A percentile compares a stretch with the other conserved stretches of the same genome.
Evolutionary conservation across 768 basidiomycete genomes (phyloP).

Genomic region (Coprinopsis marcescibilis): DNA sequence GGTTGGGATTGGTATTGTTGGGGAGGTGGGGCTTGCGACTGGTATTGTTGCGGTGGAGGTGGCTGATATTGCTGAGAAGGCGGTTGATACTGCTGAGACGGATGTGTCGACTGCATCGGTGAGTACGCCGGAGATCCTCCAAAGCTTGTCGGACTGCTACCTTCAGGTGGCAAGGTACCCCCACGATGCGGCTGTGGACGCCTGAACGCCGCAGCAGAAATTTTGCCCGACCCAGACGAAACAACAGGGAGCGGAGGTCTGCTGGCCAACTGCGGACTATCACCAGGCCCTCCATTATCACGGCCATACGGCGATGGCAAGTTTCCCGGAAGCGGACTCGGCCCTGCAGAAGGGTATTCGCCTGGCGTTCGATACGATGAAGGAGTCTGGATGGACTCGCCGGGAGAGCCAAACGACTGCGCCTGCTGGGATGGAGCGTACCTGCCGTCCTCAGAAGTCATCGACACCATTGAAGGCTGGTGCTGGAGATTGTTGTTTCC

Average conservation of each 20-base stretch:
- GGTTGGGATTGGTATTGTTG: neutral
- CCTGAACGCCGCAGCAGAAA: conserved; percentile 72
- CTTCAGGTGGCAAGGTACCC: conserved; percentile 19
- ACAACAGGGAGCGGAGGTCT: conserved; percentile 5
- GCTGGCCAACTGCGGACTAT: neutral
- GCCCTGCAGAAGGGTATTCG: neutral
- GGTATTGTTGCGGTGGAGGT: neutral
- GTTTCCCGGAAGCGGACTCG: neutral
- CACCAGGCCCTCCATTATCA: neutral
- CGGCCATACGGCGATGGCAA: too few relatives aligned
- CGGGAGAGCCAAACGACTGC: neutral
- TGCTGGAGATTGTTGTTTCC: too few relatives aligned
- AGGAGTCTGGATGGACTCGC: too few relatives aligned
- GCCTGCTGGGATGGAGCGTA: neutral
- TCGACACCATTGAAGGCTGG: too few relatives aligned
- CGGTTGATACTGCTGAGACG: neutral
- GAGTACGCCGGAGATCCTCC: conserved; percentile 13
- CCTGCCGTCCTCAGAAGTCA: too few relatives aligned
- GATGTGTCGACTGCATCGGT: neutral
- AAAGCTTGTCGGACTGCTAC: too few relatives aligned
- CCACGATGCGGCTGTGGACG: conserved; percentile 36
- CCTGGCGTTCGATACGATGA: conserved; percentile 2
- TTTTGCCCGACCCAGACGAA: conserved; percentile 46
- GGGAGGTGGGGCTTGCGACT: too few relatives aligned
- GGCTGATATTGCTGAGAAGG: neutral